Evolutionary conservation across 139 green algal species (phyloP).

Genomic region (Dunaliella primolecta): DNA sequence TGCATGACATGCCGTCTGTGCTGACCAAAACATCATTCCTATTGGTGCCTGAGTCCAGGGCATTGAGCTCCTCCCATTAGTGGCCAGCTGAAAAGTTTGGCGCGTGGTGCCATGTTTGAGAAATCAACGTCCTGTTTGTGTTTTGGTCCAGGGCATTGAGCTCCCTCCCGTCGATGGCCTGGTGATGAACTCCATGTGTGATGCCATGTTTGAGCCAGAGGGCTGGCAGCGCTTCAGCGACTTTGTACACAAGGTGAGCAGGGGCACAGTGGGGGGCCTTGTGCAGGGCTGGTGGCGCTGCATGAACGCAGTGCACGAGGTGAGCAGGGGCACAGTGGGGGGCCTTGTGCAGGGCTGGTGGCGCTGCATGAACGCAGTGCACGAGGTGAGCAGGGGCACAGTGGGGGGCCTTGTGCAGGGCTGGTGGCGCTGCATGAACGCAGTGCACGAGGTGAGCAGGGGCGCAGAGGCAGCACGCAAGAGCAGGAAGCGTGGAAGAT

Average conservation of each 20-base stretch:
- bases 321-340: not conserved
- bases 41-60: no score
- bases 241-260: slow-evolving; percentile 41
- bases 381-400: no score
- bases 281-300: no score
- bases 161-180: slow-evolving; percentile 23
- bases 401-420: not conserved
- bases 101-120: slow-evolving; percentile 61
- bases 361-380: not conserved
- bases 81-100: slow-evolving; percentile 37
- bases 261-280: slow-evolving; percentile 3
- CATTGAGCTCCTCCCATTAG: slow-evolving; percentile 17
- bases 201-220: slow-evolving; percentile 55
- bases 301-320: not conserved
- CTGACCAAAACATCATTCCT: no score
- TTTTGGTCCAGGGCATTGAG: slow-evolving; percentile 14
- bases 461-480: no score
- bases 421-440: not conserved
- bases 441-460: no score
- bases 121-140: no score
- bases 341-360: not conserved
- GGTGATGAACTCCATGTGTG: slow-evolving; percentile 48
- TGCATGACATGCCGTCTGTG: no score
- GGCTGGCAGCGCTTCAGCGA: slow-evolving; percentile 54
- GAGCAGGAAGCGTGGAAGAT: no score